Evolutionary conservation across 768 basidiomycete species (phyloP), one percentile per base, ranked within the genome.

Genomic region (Cyathus striatus): DNA sequence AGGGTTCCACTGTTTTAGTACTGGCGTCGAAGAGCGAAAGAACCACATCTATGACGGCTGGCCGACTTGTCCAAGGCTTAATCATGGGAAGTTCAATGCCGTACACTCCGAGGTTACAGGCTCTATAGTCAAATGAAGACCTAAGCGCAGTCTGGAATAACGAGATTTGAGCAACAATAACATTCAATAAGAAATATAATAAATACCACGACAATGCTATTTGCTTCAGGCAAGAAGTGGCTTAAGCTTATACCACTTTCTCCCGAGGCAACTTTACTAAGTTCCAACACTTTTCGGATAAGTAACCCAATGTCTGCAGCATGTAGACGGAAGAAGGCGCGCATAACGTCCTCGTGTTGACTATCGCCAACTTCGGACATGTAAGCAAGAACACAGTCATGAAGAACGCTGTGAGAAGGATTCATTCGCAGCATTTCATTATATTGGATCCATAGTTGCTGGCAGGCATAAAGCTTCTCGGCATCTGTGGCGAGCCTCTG

Each of bases 61-160:
- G 69, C 36, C 72, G 72, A 53, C 90, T 89, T 14, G 91, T 90
- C 95, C 94, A 98, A 0, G 88, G 82, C 46, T 82, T 75, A 49
- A 75, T 72, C 76, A 80, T 79, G 4, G 77, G 84, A 17, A 73
- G 66, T 18, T 79, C 73, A 34, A 97, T 71, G 23, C 90, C 90
- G 57, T 98, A 98, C 6, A 86, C 78, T 6, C 72, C 69, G 2
- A 75, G 56, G 51, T 89, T 84, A 49, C 83, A 81, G 26, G 76
- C 73, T 30, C 93, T 78, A 58, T 89, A 90, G 24, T 83, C 79
- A 39, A 81, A 69, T 0, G 90, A 83, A 2, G 90, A 81, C 51
- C 74, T 75, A 30, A 88, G 70, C 10, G 87, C 76, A 24, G 76
- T 79, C 93, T 95, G 35, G 5, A 40, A 38, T 10, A 9, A 6